phyloP scores from a whole-genome alignment of 2,329 filamentous ascomycete genomes.

The Blumeria hordei region DNA sequence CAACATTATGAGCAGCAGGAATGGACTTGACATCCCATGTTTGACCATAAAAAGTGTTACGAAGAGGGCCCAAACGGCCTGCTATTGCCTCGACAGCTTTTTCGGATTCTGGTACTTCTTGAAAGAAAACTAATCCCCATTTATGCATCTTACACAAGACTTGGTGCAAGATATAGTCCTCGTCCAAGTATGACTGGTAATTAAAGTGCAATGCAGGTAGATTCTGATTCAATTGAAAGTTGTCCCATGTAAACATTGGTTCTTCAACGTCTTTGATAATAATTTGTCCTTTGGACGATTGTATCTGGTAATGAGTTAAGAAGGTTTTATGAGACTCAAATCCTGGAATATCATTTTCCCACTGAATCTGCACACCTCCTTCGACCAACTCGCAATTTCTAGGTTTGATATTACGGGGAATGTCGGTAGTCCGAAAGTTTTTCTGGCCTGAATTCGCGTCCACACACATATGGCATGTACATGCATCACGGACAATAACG shows the following conservation, averaged over 20 bases:
- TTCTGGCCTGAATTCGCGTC: slow-evolving; percentile 37
- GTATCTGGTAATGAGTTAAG: slow-evolving; percentile 6
- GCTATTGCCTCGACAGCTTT: slow-evolving; percentile 43
- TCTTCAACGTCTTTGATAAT: neutral
- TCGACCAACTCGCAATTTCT: slow-evolving; percentile 15
- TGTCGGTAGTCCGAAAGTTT: slow-evolving; percentile 38
- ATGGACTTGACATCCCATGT: slow-evolving; percentile 80
- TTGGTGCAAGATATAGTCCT: slow-evolving; percentile 29
- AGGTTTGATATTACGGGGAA: slow-evolving; percentile 25
- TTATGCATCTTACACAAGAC: slow-evolving; percentile 37
- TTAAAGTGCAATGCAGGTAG: slow-evolving; percentile 20
- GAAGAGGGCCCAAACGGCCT: slow-evolving; percentile 48
- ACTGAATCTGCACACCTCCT: slow-evolving; percentile 24
- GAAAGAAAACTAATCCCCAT: slow-evolving; percentile 56
- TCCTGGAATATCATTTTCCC: slow-evolving; percentile 27
- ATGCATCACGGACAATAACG: slow-evolving; percentile 29
- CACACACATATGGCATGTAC: slow-evolving; percentile 29
- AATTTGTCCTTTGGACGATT: neutral
- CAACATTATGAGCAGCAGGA: slow-evolving; percentile 68
- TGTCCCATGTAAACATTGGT: slow-evolving; percentile 17
- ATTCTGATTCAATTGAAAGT: neutral
- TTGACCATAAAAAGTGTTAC: slow-evolving; percentile 72
- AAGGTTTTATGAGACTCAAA: slow-evolving; percentile 11
- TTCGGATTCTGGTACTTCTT: slow-evolving; percentile 44
- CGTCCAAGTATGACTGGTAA: slow-evolving; percentile 46